Base-by-base conservation (phyloP, 2,329 filamentous ascomycete species). In the Ascocoryne sarcoides region DNA sequence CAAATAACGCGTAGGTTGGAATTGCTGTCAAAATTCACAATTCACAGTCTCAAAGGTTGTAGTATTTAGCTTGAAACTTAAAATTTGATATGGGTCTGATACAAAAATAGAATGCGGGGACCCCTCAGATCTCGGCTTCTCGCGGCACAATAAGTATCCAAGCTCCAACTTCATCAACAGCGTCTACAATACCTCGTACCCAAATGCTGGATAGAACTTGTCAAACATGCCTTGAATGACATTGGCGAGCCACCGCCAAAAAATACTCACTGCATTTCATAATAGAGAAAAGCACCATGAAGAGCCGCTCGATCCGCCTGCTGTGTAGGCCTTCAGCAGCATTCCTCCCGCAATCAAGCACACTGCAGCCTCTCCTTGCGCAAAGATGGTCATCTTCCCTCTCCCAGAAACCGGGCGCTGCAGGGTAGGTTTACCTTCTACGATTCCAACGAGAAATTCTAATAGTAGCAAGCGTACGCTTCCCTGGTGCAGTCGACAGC, bases 401-500 rank as follows among this genome's bases (percentile, higher is more conserved):
- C 10, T 52, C 50, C 4, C 53, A 54, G 39, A 54, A 52, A 36
- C 52, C 53, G 9, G 54, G 52, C 10, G 36, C 52, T 14, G 47
- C 55, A 37, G 52, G 52, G 55, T 54, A 34, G 43, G 45, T 40
- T 30, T n/a, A n/a, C n/a, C n/a, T 15, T n/a, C 10, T 18, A n/a
- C 5, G 20, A 26, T 26, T 28, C 3, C 3, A 18, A 9, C 29
- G 17, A 26, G 12, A 30, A 38, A 28, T 39, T 15, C 50, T 52
- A 21, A 30, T 20, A 79, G 74, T 42, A 70, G 77, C 9, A 67
- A 76, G 40, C 15, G 51, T 60, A 9, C 52, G 55, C 10, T 98
- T 98, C 52, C 92, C 92, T 0, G 92, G 92, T n/a, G 92, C 92
- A 1, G 71, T 96, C 37, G 90, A 95, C 62, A 95, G 87, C 60